Evolutionary conservation across 2,329 filamentous ascomycete species (phyloP).

Genomic region (Aureobasidium sp.): DNA sequence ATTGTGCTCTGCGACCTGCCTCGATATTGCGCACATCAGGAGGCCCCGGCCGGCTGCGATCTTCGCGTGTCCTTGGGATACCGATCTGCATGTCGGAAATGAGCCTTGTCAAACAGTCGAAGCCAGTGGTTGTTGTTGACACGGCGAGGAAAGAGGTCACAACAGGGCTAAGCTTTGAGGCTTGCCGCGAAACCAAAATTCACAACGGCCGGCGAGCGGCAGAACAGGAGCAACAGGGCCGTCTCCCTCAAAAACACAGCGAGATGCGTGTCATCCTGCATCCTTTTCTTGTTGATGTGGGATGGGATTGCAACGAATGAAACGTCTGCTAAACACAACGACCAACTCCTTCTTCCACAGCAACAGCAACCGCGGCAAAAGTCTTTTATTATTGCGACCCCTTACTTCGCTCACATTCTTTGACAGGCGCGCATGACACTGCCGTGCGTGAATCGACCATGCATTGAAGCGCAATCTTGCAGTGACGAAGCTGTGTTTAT

Average conservation of each 20-base stretch:
- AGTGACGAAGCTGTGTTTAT: slow-evolving; percentile 5
- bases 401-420: slow-evolving; percentile 6
- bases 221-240: slow-evolving; percentile 3
- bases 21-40: background rate
- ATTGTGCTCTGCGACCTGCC: slow-evolving; percentile 8
- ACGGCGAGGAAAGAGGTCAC: background rate
- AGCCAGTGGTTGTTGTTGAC: slow-evolving; percentile 12
- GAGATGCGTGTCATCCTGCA: slow-evolving; percentile 9
- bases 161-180: slow-evolving; percentile 4
- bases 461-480: slow-evolving; percentile 1
- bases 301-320: slow-evolving; percentile 9
- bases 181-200: slow-evolving; percentile 1
- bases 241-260: background rate
- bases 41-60: background rate
- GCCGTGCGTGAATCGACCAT: slow-evolving; percentile 6
- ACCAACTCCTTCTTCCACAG: slow-evolving; percentile 1
- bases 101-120: slow-evolving; percentile 10
- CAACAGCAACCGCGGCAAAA: slow-evolving; percentile 4
- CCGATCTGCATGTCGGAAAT: slow-evolving; percentile 14
- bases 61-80: background rate
- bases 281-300: background rate
- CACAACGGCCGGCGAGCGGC: background rate
- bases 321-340: slow-evolving; percentile 10
- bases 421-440: slow-evolving; percentile 7
- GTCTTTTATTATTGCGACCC: slow-evolving; percentile 3